Evolutionary conservation across 2,329 filamentous ascomycete species (phyloP).

Genomic region (Aspergillus phoenicis): DNA sequence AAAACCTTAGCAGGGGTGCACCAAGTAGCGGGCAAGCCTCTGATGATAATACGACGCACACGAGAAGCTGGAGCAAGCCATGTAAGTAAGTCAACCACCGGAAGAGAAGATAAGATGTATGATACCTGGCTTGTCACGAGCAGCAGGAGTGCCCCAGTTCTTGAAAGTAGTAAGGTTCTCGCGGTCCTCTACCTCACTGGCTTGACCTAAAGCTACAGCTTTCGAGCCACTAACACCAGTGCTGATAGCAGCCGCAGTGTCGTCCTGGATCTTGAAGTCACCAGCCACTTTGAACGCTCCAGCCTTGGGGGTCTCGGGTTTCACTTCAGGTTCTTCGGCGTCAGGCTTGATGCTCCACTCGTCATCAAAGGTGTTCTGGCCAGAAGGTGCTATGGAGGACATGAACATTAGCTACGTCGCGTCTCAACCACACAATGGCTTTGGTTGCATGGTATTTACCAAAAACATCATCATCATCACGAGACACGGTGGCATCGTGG

Average conservation of each 20-base stretch:
- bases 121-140: conserved; percentile 32
- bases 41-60: conserved; percentile 38
- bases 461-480: not conserved
- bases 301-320: not conserved
- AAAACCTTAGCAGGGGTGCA: conserved; percentile 36
- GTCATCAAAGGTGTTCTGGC: not conserved
- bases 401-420: not conserved
- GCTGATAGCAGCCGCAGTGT: not conserved
- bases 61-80: conserved; percentile 22
- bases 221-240: not conserved
- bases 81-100: conserved; percentile 1
- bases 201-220: not conserved
- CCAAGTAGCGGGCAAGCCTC: conserved; percentile 38
- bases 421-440: not conserved
- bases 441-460: not conserved
- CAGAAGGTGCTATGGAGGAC: not conserved
- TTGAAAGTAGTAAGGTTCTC: conserved; percentile 35
- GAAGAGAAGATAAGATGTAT: not conserved
- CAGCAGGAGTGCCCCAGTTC: conserved; percentile 33
- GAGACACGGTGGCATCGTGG: not conserved
- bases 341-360: not conserved
- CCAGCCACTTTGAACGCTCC: not conserved
- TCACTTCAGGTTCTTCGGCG: not conserved
- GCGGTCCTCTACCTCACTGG: conserved; percentile 30
- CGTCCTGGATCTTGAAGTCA: not conserved